These are phyloP conservation scores for Apophysomyces ossiformis DNA, from an alignment of 371 early-diverging fungal genomes.

Conservation along the genomic window DNA sequence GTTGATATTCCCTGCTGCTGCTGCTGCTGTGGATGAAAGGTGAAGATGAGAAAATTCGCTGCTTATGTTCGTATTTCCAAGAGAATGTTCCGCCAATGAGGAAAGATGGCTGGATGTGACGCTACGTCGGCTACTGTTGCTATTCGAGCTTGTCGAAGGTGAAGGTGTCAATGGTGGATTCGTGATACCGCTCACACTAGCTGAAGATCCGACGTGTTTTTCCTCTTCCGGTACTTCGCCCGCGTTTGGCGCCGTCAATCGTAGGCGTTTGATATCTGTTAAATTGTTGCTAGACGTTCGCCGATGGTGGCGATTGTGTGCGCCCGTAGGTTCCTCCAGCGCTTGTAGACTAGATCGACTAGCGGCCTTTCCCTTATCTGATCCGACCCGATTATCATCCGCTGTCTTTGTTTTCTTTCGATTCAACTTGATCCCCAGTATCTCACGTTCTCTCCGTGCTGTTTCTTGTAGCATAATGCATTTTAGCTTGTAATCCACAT, in stretches of 20 bases:
- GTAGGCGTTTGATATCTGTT: conserved; percentile 44
- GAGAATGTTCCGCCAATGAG: conserved; percentile 11
- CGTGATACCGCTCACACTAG: conserved; percentile 17
- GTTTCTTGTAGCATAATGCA: conserved; percentile 76
- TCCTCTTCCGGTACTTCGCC: conserved; percentile 15
- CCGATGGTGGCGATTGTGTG: conserved; percentile 38
- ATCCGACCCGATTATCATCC: conserved; percentile 6
- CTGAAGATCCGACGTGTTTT: conserved; percentile 17
- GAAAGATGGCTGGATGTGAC: conserved; percentile 32
- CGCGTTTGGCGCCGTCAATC: conserved; percentile 30
- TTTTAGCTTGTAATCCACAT: conserved; percentile 73
- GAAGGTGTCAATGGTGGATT: conserved; percentile 14
- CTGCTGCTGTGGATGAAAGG: conserved; percentile 3
- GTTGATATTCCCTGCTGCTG: neutral
- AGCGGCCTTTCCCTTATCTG: conserved; percentile 11
- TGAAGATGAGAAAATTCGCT: conserved; percentile 26
- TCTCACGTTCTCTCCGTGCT: conserved; percentile 57
- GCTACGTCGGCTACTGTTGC: conserved; percentile 26
- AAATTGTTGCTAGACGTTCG: conserved; percentile 55
- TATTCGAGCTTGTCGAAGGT: conserved; percentile 25
- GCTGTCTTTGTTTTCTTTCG: conserved; percentile 18
- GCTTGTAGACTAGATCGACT: conserved; percentile 8
- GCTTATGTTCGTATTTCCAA: conserved; percentile 14
- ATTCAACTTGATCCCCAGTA: conserved; percentile 40
- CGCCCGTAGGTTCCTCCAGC: neutral